phyloP scores from a whole-genome alignment of 2,329 filamentous ascomycete species.

The Nothomitra cinnamomea region DNA sequence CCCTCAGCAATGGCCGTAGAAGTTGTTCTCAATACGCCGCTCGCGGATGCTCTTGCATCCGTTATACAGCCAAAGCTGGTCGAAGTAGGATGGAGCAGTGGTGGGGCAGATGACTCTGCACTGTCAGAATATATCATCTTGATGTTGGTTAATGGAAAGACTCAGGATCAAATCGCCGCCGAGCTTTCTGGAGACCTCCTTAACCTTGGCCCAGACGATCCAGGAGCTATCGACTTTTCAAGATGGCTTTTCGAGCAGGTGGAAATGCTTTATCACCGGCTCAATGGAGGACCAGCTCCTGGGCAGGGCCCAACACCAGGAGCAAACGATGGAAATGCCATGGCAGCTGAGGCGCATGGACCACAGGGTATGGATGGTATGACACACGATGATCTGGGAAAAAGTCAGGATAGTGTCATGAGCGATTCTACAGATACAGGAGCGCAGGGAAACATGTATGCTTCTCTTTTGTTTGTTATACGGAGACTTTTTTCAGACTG shows the following conservation, averaged over 20 bases:
- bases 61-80: slow-evolving; percentile 81
- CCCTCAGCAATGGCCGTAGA: slow-evolving; percentile 53
- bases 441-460: slow-evolving; percentile 15
- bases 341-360: background rate
- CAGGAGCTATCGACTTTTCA: slow-evolving; percentile 66
- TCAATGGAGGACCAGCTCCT: slow-evolving; percentile 30
- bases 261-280: slow-evolving; percentile 43
- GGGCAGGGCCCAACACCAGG: background rate
- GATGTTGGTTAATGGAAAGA: slow-evolving; percentile 93
- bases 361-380: background rate
- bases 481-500: too few species aligned
- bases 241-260: slow-evolving; percentile 90
- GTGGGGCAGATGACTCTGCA: slow-evolving; percentile 62
- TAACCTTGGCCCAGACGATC: slow-evolving; percentile 64
- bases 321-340: background rate
- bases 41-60: slow-evolving; percentile 67
- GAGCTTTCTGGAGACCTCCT: slow-evolving; percentile 83
- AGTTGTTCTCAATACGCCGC: slow-evolving; percentile 58
- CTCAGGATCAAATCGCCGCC: slow-evolving; percentile 69
- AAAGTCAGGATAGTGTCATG: background rate
- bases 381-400: background rate
- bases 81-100: slow-evolving; percentile 81
- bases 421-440: slow-evolving; percentile 2
- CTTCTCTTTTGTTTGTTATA: background rate
- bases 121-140: slow-evolving; percentile 93